Evolutionary conservation across 2,329 filamentous ascomycete genomes (phyloP), one percentile per base, ranked within the genome.

Genomic region (Calonectria honghensis): DNA sequence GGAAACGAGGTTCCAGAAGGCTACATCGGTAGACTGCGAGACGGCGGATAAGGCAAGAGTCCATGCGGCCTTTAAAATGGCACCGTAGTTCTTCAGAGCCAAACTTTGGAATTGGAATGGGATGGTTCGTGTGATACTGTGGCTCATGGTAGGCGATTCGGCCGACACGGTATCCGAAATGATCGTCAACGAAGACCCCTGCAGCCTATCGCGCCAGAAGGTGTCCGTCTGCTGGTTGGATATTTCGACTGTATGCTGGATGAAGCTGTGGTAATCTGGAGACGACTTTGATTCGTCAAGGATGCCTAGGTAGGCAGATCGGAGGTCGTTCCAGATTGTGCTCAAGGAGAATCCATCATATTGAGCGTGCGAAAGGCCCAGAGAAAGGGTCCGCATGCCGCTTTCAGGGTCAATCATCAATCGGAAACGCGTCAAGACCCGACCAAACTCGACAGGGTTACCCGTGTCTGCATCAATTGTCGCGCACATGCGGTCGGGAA

Each of bases 1-100:
- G 13, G 57, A 61, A 16, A 61, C 57, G 14, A 61, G 35, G 35
- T 61, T 41, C 57, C 57, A 61, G 14, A 61, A 61, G 1, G 35
- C 14, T 2, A 61, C 57, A 7, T 61, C 57, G 1, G 13, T 39
- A 0, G 32, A 39, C 13, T 41, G n/a, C 6, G 57, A 39, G 3
- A 41, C 13, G 4, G 32, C 13, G 4, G 57, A 61, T 24, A 61
- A 16, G 35, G 35, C 57, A 29, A 61, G 32, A 0, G 35, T n/a
- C 57, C 57, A 61, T 6, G 35, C 57, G 6, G 57, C 35, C 24
- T 61, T 61, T 20, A 29, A 24, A 20, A 61, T 5, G 1, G 35
- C 14, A 13, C 35, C 57, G 16, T 61, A 61, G 24, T 41, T 41
- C 0, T 11, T 18, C n/a, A 35, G 9, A 41, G 13, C 6, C 6